phyloP scores from a whole-genome alignment of 805 yeast species.

The Teunomyces atbi region DNA sequence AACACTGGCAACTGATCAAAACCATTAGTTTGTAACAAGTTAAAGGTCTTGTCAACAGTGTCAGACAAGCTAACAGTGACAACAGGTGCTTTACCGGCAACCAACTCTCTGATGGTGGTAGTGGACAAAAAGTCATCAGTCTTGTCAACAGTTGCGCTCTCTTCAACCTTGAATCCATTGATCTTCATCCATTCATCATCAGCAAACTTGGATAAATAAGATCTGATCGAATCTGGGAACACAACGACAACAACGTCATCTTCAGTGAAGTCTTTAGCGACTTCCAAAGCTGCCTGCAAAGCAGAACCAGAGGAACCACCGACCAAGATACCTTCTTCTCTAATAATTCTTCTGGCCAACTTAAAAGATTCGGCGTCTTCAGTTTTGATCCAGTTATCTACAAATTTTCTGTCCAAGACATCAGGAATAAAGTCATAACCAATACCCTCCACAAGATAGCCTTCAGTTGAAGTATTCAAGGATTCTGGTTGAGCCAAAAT shows the following conservation, averaged over 20 bases:
- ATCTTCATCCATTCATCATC: constrained; percentile 89
- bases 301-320: constrained; percentile 93
- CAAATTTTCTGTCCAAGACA: constrained; percentile 61
- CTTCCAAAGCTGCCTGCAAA: constrained; percentile 71
- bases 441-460: constrained; percentile 84
- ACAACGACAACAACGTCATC: constrained; percentile 75
- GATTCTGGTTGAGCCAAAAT: constrained; percentile 77
- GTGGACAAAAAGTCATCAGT: constrained; percentile 39
- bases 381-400: constrained; percentile 83
- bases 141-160: constrained; percentile 40
- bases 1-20: constrained; percentile 86
- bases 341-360: constrained; percentile 76
- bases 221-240: constrained; percentile 84
- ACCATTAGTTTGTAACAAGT: constrained; percentile 68
- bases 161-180: constrained; percentile 60
- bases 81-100: constrained; percentile 67
- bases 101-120: constrained; percentile 62
- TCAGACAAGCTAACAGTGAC: constrained; percentile 66
- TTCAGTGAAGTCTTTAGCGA: constrained; percentile 66
- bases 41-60: constrained; percentile 62
- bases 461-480: constrained; percentile 56
- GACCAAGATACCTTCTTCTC: constrained; percentile 81
- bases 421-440: constrained; percentile 89
- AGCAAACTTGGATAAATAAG: constrained; percentile 81
- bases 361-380: constrained; percentile 78